phyloP scores from a whole-genome alignment of 768 basidiomycete species.

The Macrolepiota fuliginosa region DNA sequence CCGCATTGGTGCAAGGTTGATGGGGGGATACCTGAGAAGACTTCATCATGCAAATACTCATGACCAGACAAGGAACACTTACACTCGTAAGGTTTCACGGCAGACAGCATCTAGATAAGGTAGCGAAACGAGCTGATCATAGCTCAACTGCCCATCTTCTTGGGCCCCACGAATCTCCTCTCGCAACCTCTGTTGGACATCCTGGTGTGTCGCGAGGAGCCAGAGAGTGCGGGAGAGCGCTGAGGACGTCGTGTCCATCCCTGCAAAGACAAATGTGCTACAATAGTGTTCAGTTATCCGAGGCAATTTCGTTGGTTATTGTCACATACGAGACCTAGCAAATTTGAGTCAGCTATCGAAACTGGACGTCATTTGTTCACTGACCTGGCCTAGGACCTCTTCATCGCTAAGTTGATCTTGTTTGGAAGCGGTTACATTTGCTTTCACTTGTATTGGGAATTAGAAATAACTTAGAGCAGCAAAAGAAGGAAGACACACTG shows the following conservation, averaged over 20 bases:
- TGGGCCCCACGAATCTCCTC: conserved; percentile 21
- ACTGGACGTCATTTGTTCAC: not conserved
- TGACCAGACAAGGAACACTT: too few relatives aligned
- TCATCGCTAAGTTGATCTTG: conserved; percentile 30
- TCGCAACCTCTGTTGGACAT: conserved; percentile 21
- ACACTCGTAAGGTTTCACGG: conserved; percentile 37
- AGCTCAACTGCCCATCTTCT: conserved; percentile 25
- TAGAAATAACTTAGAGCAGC: too few relatives aligned
- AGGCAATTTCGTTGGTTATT: not conserved
- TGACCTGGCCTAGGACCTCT: conserved; percentile 31
- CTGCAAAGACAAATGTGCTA: conserved; percentile 25
- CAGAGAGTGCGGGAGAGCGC: conserved; percentile 18
- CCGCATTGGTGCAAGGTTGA: conserved; percentile 19
- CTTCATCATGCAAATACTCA: too few relatives aligned
- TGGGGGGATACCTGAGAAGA: conserved; percentile 22
- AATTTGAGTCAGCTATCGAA: not conserved
- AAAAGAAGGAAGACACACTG: too few relatives aligned
- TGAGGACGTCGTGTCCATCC: conserved; percentile 23
- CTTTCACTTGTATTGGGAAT: too few relatives aligned
- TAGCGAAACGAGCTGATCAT: conserved; percentile 33
- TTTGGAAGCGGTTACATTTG: conserved; percentile 28
- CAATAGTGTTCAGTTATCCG: not conserved
- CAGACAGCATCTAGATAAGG: conserved; percentile 40
- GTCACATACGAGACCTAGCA: conserved; percentile 22
- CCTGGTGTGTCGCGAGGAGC: conserved; percentile 17